These are phyloP conservation scores for Phialophora verrucosa DNA, from an alignment of 2,329 filamentous ascomycete genomes.

Conservation along the genomic window DNA sequence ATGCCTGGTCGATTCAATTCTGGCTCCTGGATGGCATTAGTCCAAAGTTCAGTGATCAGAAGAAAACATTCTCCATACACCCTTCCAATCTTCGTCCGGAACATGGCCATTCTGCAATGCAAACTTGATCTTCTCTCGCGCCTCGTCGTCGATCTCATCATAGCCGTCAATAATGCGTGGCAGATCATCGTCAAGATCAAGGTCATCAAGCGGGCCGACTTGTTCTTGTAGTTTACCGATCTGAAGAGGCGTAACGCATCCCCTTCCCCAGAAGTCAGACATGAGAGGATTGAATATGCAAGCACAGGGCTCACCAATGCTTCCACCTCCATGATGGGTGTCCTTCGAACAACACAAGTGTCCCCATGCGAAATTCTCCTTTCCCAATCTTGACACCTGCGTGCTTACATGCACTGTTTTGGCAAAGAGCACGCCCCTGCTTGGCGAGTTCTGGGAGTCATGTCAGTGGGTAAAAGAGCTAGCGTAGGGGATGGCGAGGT, in stretches of 20 bases:
- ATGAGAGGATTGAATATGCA: background rate
- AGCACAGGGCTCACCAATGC: slow-evolving; percentile 73
- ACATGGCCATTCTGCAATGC: slow-evolving; percentile 80
- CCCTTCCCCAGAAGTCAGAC: slow-evolving; percentile 61
- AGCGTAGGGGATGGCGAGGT: background rate
- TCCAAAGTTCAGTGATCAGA: background rate
- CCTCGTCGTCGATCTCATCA: slow-evolving; percentile 72
- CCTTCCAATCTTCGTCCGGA: slow-evolving; percentile 84
- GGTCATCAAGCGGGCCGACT: slow-evolving; percentile 55
- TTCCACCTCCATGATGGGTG: slow-evolving; percentile 75
- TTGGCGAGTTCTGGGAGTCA: slow-evolving; percentile 68
- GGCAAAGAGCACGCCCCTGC: slow-evolving; percentile 75
- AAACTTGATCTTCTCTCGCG: slow-evolving; percentile 74
- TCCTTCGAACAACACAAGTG: slow-evolving; percentile 67
- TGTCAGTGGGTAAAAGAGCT: background rate
- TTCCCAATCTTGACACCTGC: slow-evolving; percentile 73
- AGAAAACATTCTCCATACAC: slow-evolving; percentile 63
- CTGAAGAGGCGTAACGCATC: slow-evolving; percentile 80
- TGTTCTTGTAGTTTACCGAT: slow-evolving; percentile 68
- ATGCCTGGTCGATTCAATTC: slow-evolving; percentile 74
- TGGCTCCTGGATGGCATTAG: slow-evolving; percentile 62
- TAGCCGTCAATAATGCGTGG: slow-evolving; percentile 77
- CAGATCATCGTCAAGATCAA: slow-evolving; percentile 50
- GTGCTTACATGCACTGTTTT: slow-evolving; percentile 75
- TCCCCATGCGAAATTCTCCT: slow-evolving; percentile 77